phyloP scores from a whole-genome alignment of 257 asterid genomes.

The Solanum lignicaule region DNA sequence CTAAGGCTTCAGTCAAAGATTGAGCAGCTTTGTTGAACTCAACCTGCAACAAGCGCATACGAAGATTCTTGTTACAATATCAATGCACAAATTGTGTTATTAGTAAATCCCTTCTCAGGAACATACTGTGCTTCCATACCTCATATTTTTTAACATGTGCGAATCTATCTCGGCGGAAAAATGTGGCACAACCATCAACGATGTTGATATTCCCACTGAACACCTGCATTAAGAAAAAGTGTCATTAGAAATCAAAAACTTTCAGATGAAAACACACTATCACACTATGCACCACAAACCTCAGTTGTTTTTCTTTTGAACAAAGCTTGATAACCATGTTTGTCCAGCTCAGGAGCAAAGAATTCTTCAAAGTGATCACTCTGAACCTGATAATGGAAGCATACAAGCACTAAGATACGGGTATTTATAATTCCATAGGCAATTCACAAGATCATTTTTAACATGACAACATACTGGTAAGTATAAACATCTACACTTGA shows the following conservation, averaged over 20 bases:
- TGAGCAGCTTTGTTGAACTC: conserved; percentile 99
- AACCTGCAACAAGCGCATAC: conserved; percentile 40
- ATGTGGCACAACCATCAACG: conserved; percentile 95
- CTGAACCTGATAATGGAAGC: conserved; percentile 56
- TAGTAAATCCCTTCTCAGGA: background rate
- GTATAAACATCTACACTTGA: background rate
- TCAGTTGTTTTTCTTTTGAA: conserved; percentile 74
- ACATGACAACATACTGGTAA: background rate
- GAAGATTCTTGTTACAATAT: background rate
- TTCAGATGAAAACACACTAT: background rate
- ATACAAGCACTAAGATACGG: background rate
- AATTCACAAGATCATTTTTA: background rate
- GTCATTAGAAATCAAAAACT: conserved; percentile 1
- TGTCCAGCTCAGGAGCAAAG: conserved; percentile 93
- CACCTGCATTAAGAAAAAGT: conserved; percentile 35
- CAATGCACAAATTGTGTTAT: background rate
- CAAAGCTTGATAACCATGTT: conserved; percentile 87
- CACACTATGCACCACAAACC: conserved; percentile 40
- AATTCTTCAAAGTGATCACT: conserved; percentile 87
- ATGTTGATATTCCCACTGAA: conserved; percentile 39
- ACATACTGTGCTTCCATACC: conserved; percentile 29
- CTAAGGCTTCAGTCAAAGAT: conserved; percentile 72
- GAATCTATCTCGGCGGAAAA: conserved; percentile 94
- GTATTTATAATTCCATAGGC: background rate
- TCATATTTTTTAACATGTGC: conserved; percentile 89